Base-by-base conservation (phyloP, 257 asterid genomes). In the Striga asiatica region DNA sequence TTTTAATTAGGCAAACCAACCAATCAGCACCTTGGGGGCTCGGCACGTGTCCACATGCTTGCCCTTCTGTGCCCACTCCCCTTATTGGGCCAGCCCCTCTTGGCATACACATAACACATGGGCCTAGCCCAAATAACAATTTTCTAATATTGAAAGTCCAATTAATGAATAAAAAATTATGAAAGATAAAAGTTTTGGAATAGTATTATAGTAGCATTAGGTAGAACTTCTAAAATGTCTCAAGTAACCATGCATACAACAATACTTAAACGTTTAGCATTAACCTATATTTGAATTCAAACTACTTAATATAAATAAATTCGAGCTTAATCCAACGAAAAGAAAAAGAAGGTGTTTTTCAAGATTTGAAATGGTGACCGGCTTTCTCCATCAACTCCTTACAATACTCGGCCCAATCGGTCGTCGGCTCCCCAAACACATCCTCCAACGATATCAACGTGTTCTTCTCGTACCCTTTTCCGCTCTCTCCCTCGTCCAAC, bases 371-470 rank as follows among this genome's bases (percentile, higher is more conserved):
- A 50, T 22, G 17, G n/a, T n/a, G n/a, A 27, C 19, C 39, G 17
- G 34, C 68, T 13, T 49, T 68, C 23, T 50, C 69, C 37, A 49
- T 17, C 35, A 56, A 10, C 1, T 56, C 61, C 27, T 8, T 56
- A 5, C 56, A 14, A 41, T 38, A 62, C 14, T 39, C 65, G 6
- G 17, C 62, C 37, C 65, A 24, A 25, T 64, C 66, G 0, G 51
- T 27, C 10, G 68, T 50, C 54, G 52, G 5, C 16, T 54, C 60
- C 17, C 49, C 78, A 14, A 60, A 45, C 66, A 66, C 54, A 25
- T 69, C 71, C 67, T 69, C 78, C 55, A 71, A 56, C 3, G 68
- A 56, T 38, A 69, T 59, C 12, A 31, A 58, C 8, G 57, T 24
- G 13, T 28, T 54, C 4, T 20, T 46, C 7, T 17, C 10, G 25